Evolutionary conservation across 73 alveolate species (phyloP).

Genomic region (Breviolum minutum): DNA sequence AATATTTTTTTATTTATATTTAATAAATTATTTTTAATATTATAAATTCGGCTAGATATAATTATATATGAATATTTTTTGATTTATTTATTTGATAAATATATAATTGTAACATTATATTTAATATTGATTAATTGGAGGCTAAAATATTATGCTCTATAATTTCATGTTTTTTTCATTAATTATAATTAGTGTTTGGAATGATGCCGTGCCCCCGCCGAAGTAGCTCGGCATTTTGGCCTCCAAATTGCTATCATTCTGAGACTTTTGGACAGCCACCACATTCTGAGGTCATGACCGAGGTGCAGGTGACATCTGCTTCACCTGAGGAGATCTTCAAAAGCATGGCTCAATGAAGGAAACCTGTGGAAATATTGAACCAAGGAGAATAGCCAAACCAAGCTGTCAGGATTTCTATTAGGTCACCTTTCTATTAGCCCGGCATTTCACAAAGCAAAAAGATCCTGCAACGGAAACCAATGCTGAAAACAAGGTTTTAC

Average conservation of each 20-base stretch:
- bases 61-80: background rate
- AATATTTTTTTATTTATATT: background rate
- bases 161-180: background rate
- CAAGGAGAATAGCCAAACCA: no score
- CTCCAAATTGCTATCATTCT: background rate
- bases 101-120: background rate
- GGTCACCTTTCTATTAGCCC: no score
- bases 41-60: background rate
- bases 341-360: no score
- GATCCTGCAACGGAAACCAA: no score
- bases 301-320: conserved; percentile 35
- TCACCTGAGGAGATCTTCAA: no score
- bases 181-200: background rate
- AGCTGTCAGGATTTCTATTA: no score
- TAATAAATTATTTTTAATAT: background rate
- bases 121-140: background rate
- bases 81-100: background rate
- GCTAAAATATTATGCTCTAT: background rate
- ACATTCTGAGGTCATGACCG: background rate
- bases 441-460: no score
- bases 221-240: conserved; percentile 1
- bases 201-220: background rate
- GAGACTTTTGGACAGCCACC: no score
- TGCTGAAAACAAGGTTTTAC: no score
- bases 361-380: no score